A percentile compares a stretch with the other conserved stretches of the same genome.
These are phyloP conservation scores for Penicillium steckii DNA, from an alignment of 495 filamentous ascomycete species.

Conservation along the genomic window DNA sequence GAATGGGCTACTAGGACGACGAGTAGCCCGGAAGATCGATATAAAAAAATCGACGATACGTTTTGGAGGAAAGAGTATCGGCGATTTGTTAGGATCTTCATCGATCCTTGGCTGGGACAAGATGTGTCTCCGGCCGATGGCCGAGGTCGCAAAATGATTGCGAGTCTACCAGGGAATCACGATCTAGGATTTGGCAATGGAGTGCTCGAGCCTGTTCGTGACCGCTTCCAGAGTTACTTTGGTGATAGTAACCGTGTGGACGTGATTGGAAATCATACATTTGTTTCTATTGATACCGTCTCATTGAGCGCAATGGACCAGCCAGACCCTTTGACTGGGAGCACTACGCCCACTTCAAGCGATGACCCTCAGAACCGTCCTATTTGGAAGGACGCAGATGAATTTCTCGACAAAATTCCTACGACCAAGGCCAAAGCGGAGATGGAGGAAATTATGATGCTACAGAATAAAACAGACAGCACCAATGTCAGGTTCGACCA, in stretches of 20 bases:
- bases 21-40: slow-evolving; percentile 66
- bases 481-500: slow-evolving; percentile 49
- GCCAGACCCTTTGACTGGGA: slow-evolving; percentile 46
- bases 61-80: slow-evolving; percentile 84
- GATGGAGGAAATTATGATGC: slow-evolving; percentile 37
- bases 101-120: slow-evolving; percentile 56
- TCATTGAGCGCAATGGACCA: slow-evolving; percentile 75
- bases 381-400: slow-evolving; percentile 73
- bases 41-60: slow-evolving; percentile 68
- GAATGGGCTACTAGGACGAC: slow-evolving; percentile 81
- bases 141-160: slow-evolving; percentile 64
- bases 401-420: slow-evolving; percentile 69
- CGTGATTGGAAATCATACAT: slow-evolving; percentile 91
- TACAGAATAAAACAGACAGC: slow-evolving; percentile 42
- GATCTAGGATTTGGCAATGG: slow-evolving; percentile 91
- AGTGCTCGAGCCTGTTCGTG: slow-evolving; percentile 72
- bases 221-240: slow-evolving; percentile 85
- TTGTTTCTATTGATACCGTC: slow-evolving; percentile 85
- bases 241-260: slow-evolving; percentile 85
- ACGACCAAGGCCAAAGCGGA: slow-evolving; percentile 42
- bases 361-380: slow-evolving; percentile 45
- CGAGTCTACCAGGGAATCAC: slow-evolving; percentile 90
- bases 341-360: slow-evolving; percentile 25
- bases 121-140: slow-evolving; percentile 34
- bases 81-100: slow-evolving; percentile 78